These are phyloP conservation scores for Chaetomium tenue DNA, from an alignment of 495 filamentous ascomycete genomes.

Conservation along the genomic window DNA sequence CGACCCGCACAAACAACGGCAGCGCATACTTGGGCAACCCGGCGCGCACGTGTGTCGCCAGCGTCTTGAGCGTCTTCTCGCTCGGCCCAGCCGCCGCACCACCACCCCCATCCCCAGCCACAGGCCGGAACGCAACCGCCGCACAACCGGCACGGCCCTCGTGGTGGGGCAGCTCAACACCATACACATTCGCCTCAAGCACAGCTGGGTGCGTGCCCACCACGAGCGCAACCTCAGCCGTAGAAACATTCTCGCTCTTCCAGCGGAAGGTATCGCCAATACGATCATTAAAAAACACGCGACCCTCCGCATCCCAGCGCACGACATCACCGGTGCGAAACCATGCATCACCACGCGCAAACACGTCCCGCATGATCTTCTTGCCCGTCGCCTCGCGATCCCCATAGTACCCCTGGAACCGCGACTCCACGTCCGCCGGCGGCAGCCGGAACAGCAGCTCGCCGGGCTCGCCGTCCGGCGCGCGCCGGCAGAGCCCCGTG, in stretches of 20 bases:
- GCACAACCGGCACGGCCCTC: constrained; percentile 88
- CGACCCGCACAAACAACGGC: constrained; percentile 73
- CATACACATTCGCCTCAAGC: constrained; percentile 84
- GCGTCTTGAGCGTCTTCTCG: constrained; percentile 49
- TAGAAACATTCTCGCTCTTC: constrained; percentile 92
- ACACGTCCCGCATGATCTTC: constrained; percentile 78
- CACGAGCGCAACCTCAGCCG: constrained; percentile 75
- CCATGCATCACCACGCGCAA: constrained; percentile 77
- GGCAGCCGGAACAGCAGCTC: constrained; percentile 79
- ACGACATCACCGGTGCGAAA: constrained; percentile 87
- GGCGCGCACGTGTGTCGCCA: constrained; percentile 58
- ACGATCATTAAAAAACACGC: constrained; percentile 83
- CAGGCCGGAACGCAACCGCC: constrained; percentile 56
- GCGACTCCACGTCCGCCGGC: constrained; percentile 56
- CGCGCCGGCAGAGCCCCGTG: constrained; percentile 68
- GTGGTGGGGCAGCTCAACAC: constrained; percentile 75
- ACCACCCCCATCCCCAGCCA: constrained; percentile 21
- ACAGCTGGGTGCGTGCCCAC: constrained; percentile 66
- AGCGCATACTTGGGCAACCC: constrained; percentile 70
- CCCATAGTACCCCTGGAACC: constrained; percentile 85
- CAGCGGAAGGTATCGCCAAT: constrained; percentile 94
- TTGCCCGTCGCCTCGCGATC: constrained; percentile 70
- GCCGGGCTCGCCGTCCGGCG: constrained; percentile 63
- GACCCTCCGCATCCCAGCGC: constrained; percentile 65
- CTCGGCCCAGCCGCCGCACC: constrained; percentile 36